Conservation (phyloP, 2,329 filamentous ascomycete genomes). For the Cadophora malorum region DNA sequence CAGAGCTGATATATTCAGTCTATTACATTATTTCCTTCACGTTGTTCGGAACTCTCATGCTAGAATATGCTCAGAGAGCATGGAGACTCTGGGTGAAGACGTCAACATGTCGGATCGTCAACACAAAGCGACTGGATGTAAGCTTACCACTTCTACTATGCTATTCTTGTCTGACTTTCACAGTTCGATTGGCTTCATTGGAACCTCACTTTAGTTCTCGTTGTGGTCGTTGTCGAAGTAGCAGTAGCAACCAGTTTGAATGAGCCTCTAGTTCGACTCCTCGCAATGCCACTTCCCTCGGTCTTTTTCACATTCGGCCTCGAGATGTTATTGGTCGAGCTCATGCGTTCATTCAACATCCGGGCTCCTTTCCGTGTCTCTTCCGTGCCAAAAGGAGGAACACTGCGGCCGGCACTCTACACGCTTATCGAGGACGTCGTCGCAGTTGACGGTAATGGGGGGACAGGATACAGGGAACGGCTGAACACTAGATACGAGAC, state of each 20-base stretch:
- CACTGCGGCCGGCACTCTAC: constrained; percentile 60
- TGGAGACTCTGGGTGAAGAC: constrained; percentile 55
- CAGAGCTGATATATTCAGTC: not conserved
- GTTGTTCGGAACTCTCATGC: constrained; percentile 58
- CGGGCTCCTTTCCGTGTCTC: constrained; percentile 58
- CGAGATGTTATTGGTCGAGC: constrained; percentile 57
- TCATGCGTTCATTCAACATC: constrained; percentile 52
- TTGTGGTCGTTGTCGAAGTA: constrained; percentile 60
- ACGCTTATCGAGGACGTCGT: constrained; percentile 60
- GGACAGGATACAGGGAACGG: constrained; percentile 57
- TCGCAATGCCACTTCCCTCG: constrained; percentile 58
- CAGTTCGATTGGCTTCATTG: constrained; percentile 63
- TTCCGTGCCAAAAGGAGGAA: constrained; percentile 56
- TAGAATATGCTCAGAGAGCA: constrained; percentile 55
- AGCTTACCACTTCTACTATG: constrained; percentile 14
- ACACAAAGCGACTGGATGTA: constrained; percentile 50
- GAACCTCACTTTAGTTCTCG: constrained; percentile 60
- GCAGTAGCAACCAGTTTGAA: constrained; percentile 50
- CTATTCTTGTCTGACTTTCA: constrained; percentile 31
- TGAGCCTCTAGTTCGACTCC: constrained; percentile 52
- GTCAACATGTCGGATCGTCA: constrained; percentile 59
- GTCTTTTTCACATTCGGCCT: constrained; percentile 59
- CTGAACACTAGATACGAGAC: constrained; percentile 59
- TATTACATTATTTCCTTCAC: constrained; percentile 56
- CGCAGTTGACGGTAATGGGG: constrained; percentile 59